A percentile compares a stretch with the other conserved stretches of the same genome.
Evolutionary conservation across 495 filamentous ascomycete species (phyloP).

Genomic region (Aspergillus sclerotiicarbonarius): DNA sequence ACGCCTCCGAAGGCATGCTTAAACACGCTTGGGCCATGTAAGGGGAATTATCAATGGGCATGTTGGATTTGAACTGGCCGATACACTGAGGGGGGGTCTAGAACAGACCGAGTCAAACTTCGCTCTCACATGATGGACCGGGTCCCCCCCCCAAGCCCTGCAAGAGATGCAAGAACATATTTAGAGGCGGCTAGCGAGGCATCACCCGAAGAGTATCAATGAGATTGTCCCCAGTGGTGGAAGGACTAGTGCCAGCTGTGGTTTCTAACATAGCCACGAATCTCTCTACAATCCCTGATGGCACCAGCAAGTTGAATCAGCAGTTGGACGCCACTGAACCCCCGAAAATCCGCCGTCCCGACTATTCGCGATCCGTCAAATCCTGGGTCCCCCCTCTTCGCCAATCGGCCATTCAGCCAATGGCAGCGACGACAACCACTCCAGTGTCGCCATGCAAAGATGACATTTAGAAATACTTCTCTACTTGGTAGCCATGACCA

Average conservation of each 20-base stretch:
- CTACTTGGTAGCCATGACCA: no score
- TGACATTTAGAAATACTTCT: no score
- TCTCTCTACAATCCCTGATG: neutral
- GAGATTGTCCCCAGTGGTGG: neutral
- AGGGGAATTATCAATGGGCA: neutral
- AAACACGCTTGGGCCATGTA: neutral
- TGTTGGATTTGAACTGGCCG: neutral
- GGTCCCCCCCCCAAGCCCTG: neutral
- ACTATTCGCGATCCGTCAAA: neutral
- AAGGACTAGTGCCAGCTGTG: neutral
- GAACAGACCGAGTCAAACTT: no score
- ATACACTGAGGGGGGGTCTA: no score
- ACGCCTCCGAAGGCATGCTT: conserved; percentile 4
- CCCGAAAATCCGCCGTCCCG: neutral
- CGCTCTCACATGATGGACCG: no score
- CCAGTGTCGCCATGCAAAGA: no score
- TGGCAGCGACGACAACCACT: no score
- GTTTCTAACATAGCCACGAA: neutral
- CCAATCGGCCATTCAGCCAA: neutral
- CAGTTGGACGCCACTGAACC: neutral
- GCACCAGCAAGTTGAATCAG: neutral
- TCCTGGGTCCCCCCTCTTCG: neutral
- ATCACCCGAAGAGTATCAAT: neutral
- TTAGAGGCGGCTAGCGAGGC: neutral
- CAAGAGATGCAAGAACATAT: neutral